phyloP scores from a whole-genome alignment of 2,329 filamentous ascomycete species.

The Beauveria australis region DNA sequence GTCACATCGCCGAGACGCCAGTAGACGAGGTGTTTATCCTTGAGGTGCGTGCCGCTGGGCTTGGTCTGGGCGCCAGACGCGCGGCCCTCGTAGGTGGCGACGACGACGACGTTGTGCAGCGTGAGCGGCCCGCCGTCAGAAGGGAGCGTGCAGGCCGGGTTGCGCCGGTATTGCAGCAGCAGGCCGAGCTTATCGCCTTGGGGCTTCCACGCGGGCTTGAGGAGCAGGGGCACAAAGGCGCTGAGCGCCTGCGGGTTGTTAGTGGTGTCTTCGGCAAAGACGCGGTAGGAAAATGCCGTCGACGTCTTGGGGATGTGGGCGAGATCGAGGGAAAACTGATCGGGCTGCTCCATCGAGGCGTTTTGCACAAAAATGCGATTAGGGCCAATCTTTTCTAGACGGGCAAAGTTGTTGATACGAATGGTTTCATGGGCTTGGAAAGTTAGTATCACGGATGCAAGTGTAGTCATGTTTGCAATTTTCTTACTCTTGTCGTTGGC shows the following conservation, averaged over 20 bases:
- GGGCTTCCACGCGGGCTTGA: slow-evolving; percentile 74
- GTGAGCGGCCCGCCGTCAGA: slow-evolving; percentile 25
- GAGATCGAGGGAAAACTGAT: slow-evolving; percentile 73
- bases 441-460: slow-evolving; percentile 6
- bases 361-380: slow-evolving; percentile 87
- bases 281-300: slow-evolving; percentile 86
- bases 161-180: slow-evolving; percentile 75
- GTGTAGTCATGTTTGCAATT: neutral
- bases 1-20: slow-evolving; percentile 75
- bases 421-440: slow-evolving; percentile 53
- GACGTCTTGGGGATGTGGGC: slow-evolving; percentile 64
- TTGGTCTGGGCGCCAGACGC: slow-evolving; percentile 67
- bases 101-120: slow-evolving; percentile 65
- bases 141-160: slow-evolving; percentile 52
- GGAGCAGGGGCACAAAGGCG: slow-evolving; percentile 60
- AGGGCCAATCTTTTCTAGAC: slow-evolving; percentile 85
- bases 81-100: slow-evolving; percentile 62
- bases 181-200: slow-evolving; percentile 80
- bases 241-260: slow-evolving; percentile 34
- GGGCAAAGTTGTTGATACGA: slow-evolving; percentile 77
- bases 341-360: slow-evolving; percentile 52
- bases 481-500: slow-evolving; percentile 40
- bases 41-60: slow-evolving; percentile 68
- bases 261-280: slow-evolving; percentile 59
- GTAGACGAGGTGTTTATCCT: slow-evolving; percentile 69